Percentiles rank a stretch among this genome's conserved stretches.
phyloP scores from a whole-genome alignment of 169 alveolate genomes.

The Cyclospora cayetanensis region DNA sequence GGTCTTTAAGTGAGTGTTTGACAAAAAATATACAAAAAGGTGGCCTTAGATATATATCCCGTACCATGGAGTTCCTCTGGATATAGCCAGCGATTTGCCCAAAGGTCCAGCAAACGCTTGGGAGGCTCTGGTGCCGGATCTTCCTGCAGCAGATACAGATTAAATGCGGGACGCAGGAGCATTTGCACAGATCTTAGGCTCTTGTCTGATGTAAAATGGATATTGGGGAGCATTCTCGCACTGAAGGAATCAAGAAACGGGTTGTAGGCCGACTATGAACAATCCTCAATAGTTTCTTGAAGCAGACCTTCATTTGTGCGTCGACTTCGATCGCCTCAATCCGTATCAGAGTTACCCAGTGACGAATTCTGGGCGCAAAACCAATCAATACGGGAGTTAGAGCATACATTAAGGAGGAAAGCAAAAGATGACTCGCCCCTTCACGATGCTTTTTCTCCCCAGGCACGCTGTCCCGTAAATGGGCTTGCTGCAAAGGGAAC shows the following conservation, averaged over 20 bases:
- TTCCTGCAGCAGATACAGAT: constrained; percentile 38
- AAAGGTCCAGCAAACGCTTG: constrained; percentile 82
- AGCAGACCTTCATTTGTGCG: constrained; percentile 76
- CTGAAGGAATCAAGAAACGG: no score
- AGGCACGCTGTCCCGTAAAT: no score
- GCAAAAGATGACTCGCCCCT: no score
- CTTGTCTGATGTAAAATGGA: background rate
- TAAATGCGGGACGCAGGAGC: background rate
- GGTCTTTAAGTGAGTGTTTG: no score
- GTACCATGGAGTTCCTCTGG: constrained; percentile 83
- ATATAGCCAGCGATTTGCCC: constrained; percentile 90
- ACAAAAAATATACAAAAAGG: no score
- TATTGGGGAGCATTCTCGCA: background rate
- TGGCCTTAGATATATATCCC: no score
- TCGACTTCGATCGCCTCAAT: constrained; percentile 85
- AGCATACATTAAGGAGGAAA: background rate
- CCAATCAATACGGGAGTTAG: background rate
- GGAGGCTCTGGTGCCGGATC: constrained; percentile 63
- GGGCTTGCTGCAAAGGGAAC: no score
- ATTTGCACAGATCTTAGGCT: background rate
- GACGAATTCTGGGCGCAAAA: constrained; percentile 81
- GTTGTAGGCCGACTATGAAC: no score
- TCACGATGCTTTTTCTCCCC: no score
- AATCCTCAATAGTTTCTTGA: no score
- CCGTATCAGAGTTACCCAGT: constrained; percentile 87